Conservation (phyloP, 176 grass and related monocot genomes). For the Dactylis glomerata region DNA sequence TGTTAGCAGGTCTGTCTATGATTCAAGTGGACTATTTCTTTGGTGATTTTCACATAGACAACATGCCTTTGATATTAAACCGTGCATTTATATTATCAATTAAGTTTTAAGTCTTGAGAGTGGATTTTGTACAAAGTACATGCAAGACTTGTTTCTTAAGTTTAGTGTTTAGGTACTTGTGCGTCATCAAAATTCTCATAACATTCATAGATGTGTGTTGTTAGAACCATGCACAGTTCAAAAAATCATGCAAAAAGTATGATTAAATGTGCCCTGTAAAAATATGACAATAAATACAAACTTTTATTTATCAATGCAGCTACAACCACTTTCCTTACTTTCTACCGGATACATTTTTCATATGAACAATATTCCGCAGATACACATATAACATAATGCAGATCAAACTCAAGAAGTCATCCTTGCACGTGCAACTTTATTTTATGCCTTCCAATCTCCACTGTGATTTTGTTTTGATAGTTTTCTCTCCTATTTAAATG, state of each 20-base stretch:
- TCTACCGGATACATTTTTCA: neutral
- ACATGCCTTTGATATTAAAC: neutral
- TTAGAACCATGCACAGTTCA: no score
- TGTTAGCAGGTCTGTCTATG: neutral
- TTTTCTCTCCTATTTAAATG: neutral
- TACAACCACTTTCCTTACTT: neutral
- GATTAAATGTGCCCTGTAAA: neutral
- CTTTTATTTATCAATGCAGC: neutral
- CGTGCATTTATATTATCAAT: neutral
- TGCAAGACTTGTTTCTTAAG: neutral
- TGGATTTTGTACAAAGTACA: neutral
- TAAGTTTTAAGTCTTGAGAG: neutral
- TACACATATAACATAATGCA: neutral
- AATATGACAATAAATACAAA: neutral
- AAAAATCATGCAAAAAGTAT: neutral
- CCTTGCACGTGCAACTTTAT: neutral
- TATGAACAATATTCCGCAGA: neutral
- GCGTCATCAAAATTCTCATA: no score
- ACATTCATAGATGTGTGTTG: no score
- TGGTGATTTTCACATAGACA: neutral
- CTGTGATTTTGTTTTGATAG: neutral
- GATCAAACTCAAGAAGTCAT: neutral
- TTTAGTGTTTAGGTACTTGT: neutral
- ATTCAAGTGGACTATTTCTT: neutral
- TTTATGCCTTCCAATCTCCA: neutral